These are phyloP conservation scores for Ceratocystiopsis brevicomis DNA, from an alignment of 2,329 filamentous ascomycete species.

Conservation along the genomic window DNA sequence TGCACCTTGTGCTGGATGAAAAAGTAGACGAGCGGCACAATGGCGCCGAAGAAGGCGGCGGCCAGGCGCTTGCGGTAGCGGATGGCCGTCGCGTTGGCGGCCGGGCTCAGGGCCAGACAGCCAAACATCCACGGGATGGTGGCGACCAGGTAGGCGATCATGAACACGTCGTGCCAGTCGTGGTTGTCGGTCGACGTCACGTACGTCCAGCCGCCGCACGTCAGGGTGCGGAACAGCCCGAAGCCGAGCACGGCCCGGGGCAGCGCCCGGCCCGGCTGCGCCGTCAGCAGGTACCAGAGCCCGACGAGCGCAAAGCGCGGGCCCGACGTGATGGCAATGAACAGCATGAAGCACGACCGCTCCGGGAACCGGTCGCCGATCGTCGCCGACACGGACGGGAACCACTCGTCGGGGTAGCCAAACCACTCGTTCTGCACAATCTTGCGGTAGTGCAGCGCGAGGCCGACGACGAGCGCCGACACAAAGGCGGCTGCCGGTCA, in stretches of 20 bases:
- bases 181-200: conserved; percentile 96
- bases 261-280: conserved; percentile 52
- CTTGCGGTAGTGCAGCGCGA: conserved; percentile 77
- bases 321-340: conserved; percentile 89
- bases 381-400: conserved; percentile 85
- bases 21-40: conserved; percentile 83
- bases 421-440: conserved; percentile 96
- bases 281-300: conserved; percentile 79
- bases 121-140: conserved; percentile 91
- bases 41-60: conserved; percentile 69
- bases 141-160: conserved; percentile 93
- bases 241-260: conserved; percentile 66
- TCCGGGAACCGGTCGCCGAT: conserved; percentile 97
- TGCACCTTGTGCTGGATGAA: conserved; percentile 99
- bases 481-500: conserved; percentile 53
- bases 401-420: conserved; percentile 89
- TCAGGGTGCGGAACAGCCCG: conserved; percentile 74
- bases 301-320: conserved; percentile 81
- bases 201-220: conserved; percentile 96
- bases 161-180: conserved; percentile 97
- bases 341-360: conserved; percentile 89
- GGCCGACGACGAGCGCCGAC: conserved; percentile 66
- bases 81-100: conserved; percentile 54
- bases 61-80: conserved; percentile 80
- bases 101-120: conserved; percentile 72